Evolutionary conservation across 768 basidiomycete species (phyloP), one percentile per base, ranked within the genome.

Genomic region (Pisolithus tinctorius): DNA sequence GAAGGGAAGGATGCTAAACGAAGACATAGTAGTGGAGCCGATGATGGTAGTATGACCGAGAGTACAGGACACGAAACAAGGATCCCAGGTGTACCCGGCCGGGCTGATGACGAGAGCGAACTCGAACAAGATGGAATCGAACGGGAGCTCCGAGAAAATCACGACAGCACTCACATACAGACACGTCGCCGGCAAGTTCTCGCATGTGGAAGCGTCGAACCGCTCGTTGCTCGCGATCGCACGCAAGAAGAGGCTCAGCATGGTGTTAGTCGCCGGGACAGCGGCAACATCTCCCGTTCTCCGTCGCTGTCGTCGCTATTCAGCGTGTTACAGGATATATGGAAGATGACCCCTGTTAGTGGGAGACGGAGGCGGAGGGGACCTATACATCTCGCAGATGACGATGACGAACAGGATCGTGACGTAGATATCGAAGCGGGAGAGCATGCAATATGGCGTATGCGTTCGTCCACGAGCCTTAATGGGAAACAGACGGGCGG

Each of bases 241-340:
- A 6, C 27, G 27, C 13, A 30, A 31, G 50, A 16, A 5, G 10
- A 11, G 17, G 31, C 30, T 6, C 16, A 3, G 44, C 10, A 27
- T 17, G 30, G 34, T 10, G 20, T 20, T 13, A n/a, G 14, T 20
- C 10, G 8, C 10, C 3, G 45, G 11, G n/a, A 20, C 25, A 31
- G 45, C 29, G 39, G 44, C 47, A 17, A 20, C 2, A 17, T 29
- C 4, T 55, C 58, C 27, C 56, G 36, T 11, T 46, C 60, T 0
- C 14, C 53, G 4, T 65, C 61, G 13, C 42, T 56, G 4, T 53
- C 61, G 7, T 63, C 63, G 1, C 8, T 61, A 42, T 54, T 64
- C 39, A 58, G 52, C 41, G 57, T 54, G 14, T 48, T 58, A 36
- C 59, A 60, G 40, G 55, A 57, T 30, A 55, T 54, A 36, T 48